These are phyloP conservation scores for Tulasnella sp. DNA, from an alignment of 768 basidiomycete species.

Conservation along the genomic window DNA sequence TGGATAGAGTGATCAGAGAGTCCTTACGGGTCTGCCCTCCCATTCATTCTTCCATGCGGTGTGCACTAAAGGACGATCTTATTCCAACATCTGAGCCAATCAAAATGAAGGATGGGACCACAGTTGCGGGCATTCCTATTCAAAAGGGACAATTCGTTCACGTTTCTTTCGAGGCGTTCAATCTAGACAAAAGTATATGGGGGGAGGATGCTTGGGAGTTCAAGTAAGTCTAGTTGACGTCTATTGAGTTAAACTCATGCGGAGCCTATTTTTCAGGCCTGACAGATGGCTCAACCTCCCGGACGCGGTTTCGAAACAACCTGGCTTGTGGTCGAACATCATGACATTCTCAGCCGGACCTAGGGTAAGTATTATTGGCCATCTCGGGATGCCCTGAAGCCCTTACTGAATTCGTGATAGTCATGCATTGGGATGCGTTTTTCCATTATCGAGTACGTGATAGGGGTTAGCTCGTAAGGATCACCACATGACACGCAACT, in stretches of 20 bases:
- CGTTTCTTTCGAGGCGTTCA: conserved; percentile 67
- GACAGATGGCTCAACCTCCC: conserved; percentile 72
- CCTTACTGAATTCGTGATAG: conserved; percentile 27
- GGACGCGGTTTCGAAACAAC: conserved; percentile 43
- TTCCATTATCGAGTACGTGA: conserved; percentile 50
- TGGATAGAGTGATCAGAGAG: conserved; percentile 68
- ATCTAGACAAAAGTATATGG: conserved; percentile 66
- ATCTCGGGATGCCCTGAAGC: conserved; percentile 1
- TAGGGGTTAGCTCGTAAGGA: not conserved
- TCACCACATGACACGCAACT: not conserved
- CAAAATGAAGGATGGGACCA: conserved; percentile 2
- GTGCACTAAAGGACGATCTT: conserved; percentile 54
- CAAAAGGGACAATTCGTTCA: conserved; percentile 64
- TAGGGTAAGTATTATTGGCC: conserved; percentile 38
- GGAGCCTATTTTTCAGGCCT: conserved; percentile 39
- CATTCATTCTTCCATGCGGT: conserved; percentile 67
- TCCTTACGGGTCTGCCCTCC: conserved; percentile 68
- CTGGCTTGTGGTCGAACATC: conserved; percentile 32
- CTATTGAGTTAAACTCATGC: not conserved
- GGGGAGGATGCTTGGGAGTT: conserved; percentile 73
- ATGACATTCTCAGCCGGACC: conserved; percentile 76
- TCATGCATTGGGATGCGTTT: conserved; percentile 76
- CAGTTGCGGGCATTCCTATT: conserved; percentile 29
- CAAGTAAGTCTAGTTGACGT: conserved; percentile 36
- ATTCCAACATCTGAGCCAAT: conserved; percentile 56